phyloP scores from a whole-genome alignment of 441 rosid species.

The Pelargonium citronellum region DNA sequence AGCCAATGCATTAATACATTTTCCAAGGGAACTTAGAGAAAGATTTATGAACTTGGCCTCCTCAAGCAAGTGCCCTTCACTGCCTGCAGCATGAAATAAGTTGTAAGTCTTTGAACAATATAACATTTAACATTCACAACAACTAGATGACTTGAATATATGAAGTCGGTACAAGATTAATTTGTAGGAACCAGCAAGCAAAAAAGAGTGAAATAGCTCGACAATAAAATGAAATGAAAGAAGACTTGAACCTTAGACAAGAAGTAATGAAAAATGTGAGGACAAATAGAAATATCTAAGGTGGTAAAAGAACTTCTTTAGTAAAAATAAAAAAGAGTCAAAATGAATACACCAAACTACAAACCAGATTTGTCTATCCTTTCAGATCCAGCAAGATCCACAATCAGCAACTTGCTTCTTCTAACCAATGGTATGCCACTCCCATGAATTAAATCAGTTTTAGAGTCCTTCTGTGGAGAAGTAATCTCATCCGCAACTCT shows the following conservation, averaged over 20 bases:
- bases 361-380: constrained; percentile 94
- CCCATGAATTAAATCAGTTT: constrained; percentile 25
- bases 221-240: too few species aligned
- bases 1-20: constrained; percentile 97
- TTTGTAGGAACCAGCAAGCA: too few species aligned
- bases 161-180: constrained; percentile 6
- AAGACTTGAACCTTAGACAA: not conserved
- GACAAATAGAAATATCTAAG: constrained; percentile 1
- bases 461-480: constrained; percentile 20
- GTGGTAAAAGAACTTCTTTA: not conserved
- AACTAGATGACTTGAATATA: constrained; percentile 1
- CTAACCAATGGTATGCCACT: constrained; percentile 63
- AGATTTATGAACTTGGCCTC: constrained; percentile 99
- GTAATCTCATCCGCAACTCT: constrained; percentile 40
- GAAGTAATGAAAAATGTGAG: constrained; percentile 12
- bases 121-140: constrained; percentile 2
- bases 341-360: constrained; percentile 6
- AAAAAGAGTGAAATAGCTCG: too few species aligned
- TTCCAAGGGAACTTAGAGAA: constrained; percentile 92
- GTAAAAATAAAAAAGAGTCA: not conserved
- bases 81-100: constrained; percentile 43
- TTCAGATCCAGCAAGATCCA: constrained; percentile 99
- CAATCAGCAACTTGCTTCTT: constrained; percentile 83
- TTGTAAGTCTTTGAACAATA: not conserved
- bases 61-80: constrained; percentile 93